phyloP scores from a whole-genome alignment of 2,329 filamentous ascomycete species.

The Cladosporium sp. region DNA sequence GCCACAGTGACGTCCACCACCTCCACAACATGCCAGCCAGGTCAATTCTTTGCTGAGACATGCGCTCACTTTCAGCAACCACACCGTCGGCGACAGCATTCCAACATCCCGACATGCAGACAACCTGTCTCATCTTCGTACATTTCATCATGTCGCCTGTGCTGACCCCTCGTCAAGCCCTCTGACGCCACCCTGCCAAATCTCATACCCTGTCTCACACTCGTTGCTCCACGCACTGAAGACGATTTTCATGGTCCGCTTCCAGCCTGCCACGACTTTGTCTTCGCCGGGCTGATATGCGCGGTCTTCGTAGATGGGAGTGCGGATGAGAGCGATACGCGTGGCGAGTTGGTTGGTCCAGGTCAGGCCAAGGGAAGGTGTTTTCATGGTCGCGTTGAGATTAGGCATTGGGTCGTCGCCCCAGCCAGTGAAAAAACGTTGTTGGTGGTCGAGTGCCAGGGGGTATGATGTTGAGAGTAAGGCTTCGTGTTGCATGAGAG shows the following conservation, averaged over 20 bases:
- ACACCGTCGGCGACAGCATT: background rate
- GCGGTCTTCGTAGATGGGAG: constrained; percentile 53
- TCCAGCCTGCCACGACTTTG: constrained; percentile 61
- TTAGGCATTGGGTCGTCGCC: constrained; percentile 58
- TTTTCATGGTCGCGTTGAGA: constrained; percentile 63
- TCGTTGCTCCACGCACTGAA: constrained; percentile 75
- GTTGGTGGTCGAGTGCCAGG: constrained; percentile 81
- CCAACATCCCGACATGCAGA: background rate
- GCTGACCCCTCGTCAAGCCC: background rate
- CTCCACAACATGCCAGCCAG: background rate
- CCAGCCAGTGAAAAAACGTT: constrained; percentile 95
- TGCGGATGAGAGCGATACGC: constrained; percentile 78
- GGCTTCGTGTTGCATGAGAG: background rate
- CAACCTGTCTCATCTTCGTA: background rate
- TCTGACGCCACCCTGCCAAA: constrained; percentile 65
- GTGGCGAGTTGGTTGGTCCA: constrained; percentile 89
- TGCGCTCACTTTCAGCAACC: background rate
- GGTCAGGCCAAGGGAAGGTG: constrained; percentile 80
- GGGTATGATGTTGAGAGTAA: constrained; percentile 53
- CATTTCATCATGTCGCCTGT: background rate
- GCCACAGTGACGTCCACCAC: background rate
- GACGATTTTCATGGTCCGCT: constrained; percentile 82
- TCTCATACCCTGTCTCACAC: constrained; percentile 71
- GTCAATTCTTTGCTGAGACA: background rate
- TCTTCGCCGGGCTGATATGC: constrained; percentile 46